Conservation (phyloP, 352 stramenopile genomes). For the Thraustotheca clavata region DNA sequence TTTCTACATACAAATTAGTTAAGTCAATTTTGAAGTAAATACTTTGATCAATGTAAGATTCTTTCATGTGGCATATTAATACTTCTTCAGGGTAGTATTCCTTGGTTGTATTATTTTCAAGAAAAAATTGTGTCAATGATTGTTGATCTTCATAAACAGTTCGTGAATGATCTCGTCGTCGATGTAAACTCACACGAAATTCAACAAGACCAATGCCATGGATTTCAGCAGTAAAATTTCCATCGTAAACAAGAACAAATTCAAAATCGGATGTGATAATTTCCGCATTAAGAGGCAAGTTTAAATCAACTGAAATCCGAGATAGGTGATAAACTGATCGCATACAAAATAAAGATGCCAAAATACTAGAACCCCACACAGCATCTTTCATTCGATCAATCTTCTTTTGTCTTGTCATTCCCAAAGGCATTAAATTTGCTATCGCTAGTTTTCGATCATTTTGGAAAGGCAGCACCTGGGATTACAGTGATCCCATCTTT, state of each 20-base stretch:
- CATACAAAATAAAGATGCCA: constrained; percentile 14
- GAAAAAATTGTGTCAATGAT: background rate
- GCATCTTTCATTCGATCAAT: constrained; percentile 3
- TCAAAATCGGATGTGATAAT: constrained; percentile 1
- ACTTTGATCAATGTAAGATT: too few species aligned
- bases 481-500: too few species aligned
- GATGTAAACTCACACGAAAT: background rate
- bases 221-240: background rate
- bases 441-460: too few species aligned
- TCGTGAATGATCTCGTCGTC: background rate
- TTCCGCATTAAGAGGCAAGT: background rate
- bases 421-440: too few species aligned
- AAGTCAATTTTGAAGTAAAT: too few species aligned
- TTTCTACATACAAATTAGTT: too few species aligned
- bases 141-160: background rate
- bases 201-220: constrained; percentile 1
- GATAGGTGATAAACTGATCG: background rate
- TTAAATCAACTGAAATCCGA: background rate
- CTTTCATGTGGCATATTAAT: constrained; percentile 8
- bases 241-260: constrained; percentile 6
- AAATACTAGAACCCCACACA: background rate
- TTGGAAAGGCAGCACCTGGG: too few species aligned
- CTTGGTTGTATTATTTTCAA: background rate
- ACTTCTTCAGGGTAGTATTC: constrained; percentile 7
- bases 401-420: too few species aligned